phyloP scores from a whole-genome alignment of 805 yeast species.

The Yarrowia alimentaria region DNA sequence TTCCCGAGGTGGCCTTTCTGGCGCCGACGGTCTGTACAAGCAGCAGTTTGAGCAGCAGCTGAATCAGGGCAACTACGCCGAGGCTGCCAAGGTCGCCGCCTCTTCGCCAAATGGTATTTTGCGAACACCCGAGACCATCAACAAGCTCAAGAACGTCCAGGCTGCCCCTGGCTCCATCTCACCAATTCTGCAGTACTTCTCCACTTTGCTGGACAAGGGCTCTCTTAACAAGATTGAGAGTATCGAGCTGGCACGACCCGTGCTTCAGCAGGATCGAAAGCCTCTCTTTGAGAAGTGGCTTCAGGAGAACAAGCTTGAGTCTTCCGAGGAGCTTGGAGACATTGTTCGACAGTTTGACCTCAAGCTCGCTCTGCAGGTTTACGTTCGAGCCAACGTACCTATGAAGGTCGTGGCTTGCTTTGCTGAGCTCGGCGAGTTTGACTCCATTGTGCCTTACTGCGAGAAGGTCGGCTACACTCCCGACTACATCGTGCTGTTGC shows the following conservation, averaged over 20 bases:
- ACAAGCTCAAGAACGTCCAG: constrained; percentile 84
- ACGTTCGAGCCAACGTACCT: constrained; percentile 76
- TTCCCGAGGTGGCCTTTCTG: constrained; percentile 93
- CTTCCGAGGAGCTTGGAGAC: constrained; percentile 97
- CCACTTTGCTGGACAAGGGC: constrained; percentile 88
- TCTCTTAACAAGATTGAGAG: constrained; percentile 90
- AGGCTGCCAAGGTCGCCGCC: constrained; percentile 97
- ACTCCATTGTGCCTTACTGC: constrained; percentile 91
- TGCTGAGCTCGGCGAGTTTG: constrained; percentile 96
- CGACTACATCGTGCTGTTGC: constrained; percentile 83
- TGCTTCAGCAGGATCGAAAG: constrained; percentile 90
- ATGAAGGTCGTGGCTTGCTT: constrained; percentile 86
- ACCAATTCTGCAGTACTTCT: constrained; percentile 89
- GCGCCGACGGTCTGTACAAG: constrained; percentile 87
- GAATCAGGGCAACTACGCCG: constrained; percentile 79
- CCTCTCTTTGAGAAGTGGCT: constrained; percentile 95
- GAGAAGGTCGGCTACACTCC: constrained; percentile 86
- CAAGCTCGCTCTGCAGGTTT: constrained; percentile 85
- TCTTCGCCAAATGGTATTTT: constrained; percentile 74
- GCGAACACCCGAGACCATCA: constrained; percentile 91
- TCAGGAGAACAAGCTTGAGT: constrained; percentile 88
- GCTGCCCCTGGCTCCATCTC: constrained; percentile 93
- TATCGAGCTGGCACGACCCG: constrained; percentile 91
- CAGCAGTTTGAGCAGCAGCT: constrained; percentile 89
- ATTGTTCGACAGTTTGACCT: constrained; percentile 84